These are phyloP conservation scores for Syzygium jambos DNA, from an alignment of 345 rosid species.

Conservation along the genomic window DNA sequence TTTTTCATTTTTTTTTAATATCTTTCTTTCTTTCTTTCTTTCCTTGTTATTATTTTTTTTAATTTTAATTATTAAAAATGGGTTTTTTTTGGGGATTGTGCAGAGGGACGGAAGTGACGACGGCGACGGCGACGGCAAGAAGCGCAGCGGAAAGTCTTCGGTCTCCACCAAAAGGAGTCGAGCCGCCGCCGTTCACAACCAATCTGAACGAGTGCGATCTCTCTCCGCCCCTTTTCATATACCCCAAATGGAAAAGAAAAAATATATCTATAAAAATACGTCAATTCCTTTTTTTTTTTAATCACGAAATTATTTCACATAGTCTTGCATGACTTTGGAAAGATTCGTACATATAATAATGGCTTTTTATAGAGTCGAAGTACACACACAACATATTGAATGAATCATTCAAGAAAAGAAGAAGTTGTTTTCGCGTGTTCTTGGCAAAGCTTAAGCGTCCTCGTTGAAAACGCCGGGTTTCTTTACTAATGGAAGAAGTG, in stretches of 20 bases:
- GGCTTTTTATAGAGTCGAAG: not conserved
- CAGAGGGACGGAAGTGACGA: constrained; percentile 32
- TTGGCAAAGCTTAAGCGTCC: no score
- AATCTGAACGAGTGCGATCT: constrained; percentile 74
- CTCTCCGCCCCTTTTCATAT: not conserved
- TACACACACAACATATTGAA: not conserved
- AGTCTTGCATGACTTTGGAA: not conserved
- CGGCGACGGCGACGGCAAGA: constrained; percentile 34
- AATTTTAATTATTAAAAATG: not conserved
- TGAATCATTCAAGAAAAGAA: no score
- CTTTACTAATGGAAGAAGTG: no score
- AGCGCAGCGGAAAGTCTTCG: constrained; percentile 40
- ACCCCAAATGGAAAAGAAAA: not conserved
- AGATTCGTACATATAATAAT: not conserved
- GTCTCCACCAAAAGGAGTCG: constrained; percentile 72
- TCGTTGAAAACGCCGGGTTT: no score
- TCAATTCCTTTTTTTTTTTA: not conserved
- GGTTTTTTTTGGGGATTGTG: not conserved
- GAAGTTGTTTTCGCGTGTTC: no score
- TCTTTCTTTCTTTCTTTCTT: not conserved
- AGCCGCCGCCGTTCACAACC: constrained; percentile 96
- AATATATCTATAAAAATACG: not conserved
- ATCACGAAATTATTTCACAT: not conserved
- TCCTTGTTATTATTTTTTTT: not conserved
- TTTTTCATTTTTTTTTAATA: not conserved